phyloP scores from a whole-genome alignment of 1,284 basidiomycete genomes.

The Trametes hirsuta region DNA sequence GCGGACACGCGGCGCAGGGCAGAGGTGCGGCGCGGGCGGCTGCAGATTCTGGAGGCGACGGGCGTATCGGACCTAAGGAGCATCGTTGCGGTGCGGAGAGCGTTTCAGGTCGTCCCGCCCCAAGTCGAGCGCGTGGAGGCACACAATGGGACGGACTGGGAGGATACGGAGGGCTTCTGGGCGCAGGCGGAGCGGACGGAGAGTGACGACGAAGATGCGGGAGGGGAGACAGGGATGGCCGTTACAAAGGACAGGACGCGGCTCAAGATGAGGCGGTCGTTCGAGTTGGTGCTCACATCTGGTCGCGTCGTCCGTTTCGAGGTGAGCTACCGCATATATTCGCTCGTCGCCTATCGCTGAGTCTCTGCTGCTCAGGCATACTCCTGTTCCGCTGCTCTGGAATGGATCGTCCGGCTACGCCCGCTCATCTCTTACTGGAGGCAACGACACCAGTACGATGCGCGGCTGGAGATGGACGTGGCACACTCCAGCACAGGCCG shows the following conservation, averaged over 20 bases:
- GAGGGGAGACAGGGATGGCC: constrained; percentile 64
- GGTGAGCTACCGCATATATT: constrained; percentile 41
- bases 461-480: constrained; percentile 79
- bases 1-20: constrained; percentile 45
- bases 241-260: constrained; percentile 47
- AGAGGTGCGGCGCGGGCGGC: constrained; percentile 64
- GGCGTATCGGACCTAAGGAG: constrained; percentile 71
- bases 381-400: constrained; percentile 65
- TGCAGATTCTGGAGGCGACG: constrained; percentile 68
- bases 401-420: constrained; percentile 79
- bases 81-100: constrained; percentile 66
- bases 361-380: constrained; percentile 47
- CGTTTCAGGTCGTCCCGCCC: constrained; percentile 50
- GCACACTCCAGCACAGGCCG: constrained; percentile 54
- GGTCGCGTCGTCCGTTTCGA: constrained; percentile 78
- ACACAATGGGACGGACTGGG: constrained; percentile 31
- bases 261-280: constrained; percentile 67
- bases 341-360: neutral
- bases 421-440: constrained; percentile 79
- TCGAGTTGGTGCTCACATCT: constrained; percentile 74
- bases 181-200: constrained; percentile 41
- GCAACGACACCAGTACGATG: constrained; percentile 68
- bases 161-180: constrained; percentile 45
- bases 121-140: constrained; percentile 39
- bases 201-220: constrained; percentile 63